Evolutionary conservation across 2,329 filamentous ascomycete genomes (phyloP).

Genomic region (Amphichorda felina): DNA sequence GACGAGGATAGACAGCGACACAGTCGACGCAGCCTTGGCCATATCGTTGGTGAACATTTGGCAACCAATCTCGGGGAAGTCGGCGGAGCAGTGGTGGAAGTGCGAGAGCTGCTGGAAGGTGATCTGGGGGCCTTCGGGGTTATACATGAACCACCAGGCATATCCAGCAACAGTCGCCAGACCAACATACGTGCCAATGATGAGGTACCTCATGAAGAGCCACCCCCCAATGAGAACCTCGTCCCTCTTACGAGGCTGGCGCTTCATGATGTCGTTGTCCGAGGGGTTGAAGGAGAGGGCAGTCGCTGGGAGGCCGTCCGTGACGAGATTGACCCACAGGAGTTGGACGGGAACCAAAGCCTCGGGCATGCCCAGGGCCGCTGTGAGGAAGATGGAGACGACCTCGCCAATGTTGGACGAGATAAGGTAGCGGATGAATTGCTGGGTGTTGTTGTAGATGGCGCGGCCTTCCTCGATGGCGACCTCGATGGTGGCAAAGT

Average conservation of each 20-base stretch:
- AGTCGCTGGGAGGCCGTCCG: constrained; percentile 90
- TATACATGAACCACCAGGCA: constrained; percentile 99
- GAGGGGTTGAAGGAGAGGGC: constrained; percentile 96
- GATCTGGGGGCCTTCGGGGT: constrained; percentile 81
- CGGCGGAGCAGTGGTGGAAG: constrained; percentile 83
- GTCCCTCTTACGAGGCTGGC: constrained; percentile 81
- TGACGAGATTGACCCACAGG: constrained; percentile 97
- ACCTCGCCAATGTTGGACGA: constrained; percentile 99
- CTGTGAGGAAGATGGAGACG: constrained; percentile 96
- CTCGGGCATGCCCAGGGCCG: constrained; percentile 93
- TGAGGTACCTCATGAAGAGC: constrained; percentile 95
- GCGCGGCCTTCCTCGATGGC: constrained; percentile 95
- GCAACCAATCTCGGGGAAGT: constrained; percentile 85
- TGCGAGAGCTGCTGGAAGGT: constrained; percentile 78
- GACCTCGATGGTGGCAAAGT: constrained; percentile 94
- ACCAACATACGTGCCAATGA: constrained; percentile 92
- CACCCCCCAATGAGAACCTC: constrained; percentile 88
- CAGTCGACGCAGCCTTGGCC: constrained; percentile 82
- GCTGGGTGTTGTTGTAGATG: constrained; percentile 99
- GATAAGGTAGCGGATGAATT: constrained; percentile 98
- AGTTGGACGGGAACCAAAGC: constrained; percentile 94
- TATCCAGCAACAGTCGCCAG: constrained; percentile 92
- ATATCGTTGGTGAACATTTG: constrained; percentile 80
- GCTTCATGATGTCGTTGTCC: constrained; percentile 97
- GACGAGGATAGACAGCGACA: constrained; percentile 84